Evolutionary conservation across 495 filamentous ascomycete genomes (phyloP).

Genomic region (Aspergillus steynii): DNA sequence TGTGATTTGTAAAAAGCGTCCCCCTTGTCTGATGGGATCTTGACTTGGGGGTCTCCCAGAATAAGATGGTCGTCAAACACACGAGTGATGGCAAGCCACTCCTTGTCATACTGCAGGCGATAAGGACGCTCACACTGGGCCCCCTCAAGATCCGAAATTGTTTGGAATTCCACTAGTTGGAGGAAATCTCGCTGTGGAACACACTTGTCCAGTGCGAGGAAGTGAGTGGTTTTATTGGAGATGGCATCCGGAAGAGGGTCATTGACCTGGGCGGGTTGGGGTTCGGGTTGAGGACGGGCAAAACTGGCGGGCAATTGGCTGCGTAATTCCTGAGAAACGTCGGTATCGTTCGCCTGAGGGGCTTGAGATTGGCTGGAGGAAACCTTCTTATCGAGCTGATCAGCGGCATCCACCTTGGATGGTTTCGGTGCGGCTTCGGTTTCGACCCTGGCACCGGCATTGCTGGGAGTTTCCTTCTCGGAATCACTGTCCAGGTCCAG

Average conservation of each 20-base stretch:
- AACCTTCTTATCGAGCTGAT: neutral
- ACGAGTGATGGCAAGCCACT: slow-evolving; percentile 93
- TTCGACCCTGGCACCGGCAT: neutral
- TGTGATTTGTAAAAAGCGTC: slow-evolving; percentile 60
- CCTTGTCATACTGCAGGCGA: slow-evolving; percentile 77
- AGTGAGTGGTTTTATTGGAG: slow-evolving; percentile 73
- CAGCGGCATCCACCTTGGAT: slow-evolving; percentile 14
- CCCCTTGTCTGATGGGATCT: slow-evolving; percentile 54
- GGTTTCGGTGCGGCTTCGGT: slow-evolving; percentile 19
- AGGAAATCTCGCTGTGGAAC: slow-evolving; percentile 76
- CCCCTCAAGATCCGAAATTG: slow-evolving; percentile 33
- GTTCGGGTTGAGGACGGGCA: slow-evolving; percentile 36
- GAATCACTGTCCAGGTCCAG: slow-evolving; percentile 56
- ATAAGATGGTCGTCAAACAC: slow-evolving; percentile 64
- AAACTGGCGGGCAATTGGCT: slow-evolving; percentile 69
- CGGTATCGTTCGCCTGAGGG: neutral
- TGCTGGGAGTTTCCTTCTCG: slow-evolving; percentile 14
- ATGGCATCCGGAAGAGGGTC: slow-evolving; percentile 52
- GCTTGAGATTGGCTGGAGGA: neutral
- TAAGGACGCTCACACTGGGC: slow-evolving; percentile 29
- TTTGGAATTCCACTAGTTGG: slow-evolving; percentile 64
- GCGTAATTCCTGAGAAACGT: slow-evolving; percentile 58
- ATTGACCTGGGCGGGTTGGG: slow-evolving; percentile 34
- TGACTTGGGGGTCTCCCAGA: slow-evolving; percentile 56
- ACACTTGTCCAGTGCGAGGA: slow-evolving; percentile 84